Base-by-base conservation (phyloP, 495 filamentous ascomycete genomes). In the Sphaerosporella brunnea region DNA sequence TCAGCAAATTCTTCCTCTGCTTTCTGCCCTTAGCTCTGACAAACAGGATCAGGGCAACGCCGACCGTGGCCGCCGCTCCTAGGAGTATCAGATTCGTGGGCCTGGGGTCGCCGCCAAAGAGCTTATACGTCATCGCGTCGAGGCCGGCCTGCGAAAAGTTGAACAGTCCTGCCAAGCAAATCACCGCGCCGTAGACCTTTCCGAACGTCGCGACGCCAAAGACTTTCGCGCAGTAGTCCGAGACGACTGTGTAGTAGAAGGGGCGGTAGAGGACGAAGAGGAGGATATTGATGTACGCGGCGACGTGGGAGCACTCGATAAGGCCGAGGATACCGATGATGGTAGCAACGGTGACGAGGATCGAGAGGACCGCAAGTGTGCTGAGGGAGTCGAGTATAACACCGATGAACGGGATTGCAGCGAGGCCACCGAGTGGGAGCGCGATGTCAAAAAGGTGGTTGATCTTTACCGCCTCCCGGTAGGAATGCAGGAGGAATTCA, bases 151-250 rank as follows among this genome's bases (percentile, higher is more conserved):
- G 88, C 15, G 71, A 74, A 54, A 97, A 88, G 62, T 93, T 94
- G 41, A 87, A 70, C 9, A 97, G 55, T 4, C 90, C 90, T 1
- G 86, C 78, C 2, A 90, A 60, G 58, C 84, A 94, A 49, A 95
- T 95, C 47, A 94, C 78, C 5, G 86, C 70, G n/a, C 90, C 90
- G 61, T 96, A 95, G 21, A 97, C 84, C 47, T 82, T 94, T 21
- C 88, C 88, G 53, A 95, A 96, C 0, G 87, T 94, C 50, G 75
- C 76, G 65, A 93, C 94, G 5, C 90, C 88, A 62, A 97, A 97
- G 25, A 97, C 88, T 64, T 95, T 95, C 24, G 85, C 87, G 36
- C 77, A 68, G 62, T 93, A 95, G 66, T 97, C 90, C 7, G 73
- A 78, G 43, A 84, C 77, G 2, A 80, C 70, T 1, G 80, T 84